Percentiles rank a stretch among this genome's conserved stretches.
These are phyloP conservation scores for Psilocybe cyanescens DNA, from an alignment of 768 basidiomycete species.

Conservation along the genomic window DNA sequence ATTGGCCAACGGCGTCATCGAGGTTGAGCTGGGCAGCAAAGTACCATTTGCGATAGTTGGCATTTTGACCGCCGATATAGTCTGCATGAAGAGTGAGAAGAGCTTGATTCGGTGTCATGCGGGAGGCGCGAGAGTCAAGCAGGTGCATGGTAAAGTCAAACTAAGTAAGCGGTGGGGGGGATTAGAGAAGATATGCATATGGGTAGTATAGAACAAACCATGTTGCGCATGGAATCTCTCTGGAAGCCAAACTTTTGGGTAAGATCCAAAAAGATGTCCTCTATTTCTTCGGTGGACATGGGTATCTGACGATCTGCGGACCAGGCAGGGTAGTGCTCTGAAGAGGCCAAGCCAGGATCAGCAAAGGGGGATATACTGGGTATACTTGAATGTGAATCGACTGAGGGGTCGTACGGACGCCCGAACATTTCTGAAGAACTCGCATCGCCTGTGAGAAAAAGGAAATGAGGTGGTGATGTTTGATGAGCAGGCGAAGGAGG, in stretches of 20 bases:
- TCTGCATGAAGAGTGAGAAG: slow-evolving; percentile 96
- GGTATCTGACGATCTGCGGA: slow-evolving; percentile 91
- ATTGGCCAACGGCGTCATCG: slow-evolving; percentile 96
- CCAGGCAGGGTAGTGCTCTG: slow-evolving; percentile 95
- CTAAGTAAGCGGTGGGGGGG: slow-evolving; percentile 36
- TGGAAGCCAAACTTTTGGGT: slow-evolving; percentile 99
- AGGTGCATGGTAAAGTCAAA: slow-evolving; percentile 99
- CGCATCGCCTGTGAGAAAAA: slow-evolving; percentile 26
- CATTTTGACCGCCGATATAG: slow-evolving; percentile 98
- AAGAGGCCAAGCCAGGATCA: slow-evolving; percentile 52
- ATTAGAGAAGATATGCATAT: slow-evolving; percentile 1
- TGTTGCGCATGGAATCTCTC: slow-evolving; percentile 94
- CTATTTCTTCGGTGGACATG: slow-evolving; percentile 97
- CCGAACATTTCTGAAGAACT: slow-evolving; percentile 36
- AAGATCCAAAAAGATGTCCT: slow-evolving; percentile 97
- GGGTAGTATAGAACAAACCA: slow-evolving; percentile 50
- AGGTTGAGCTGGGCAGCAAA: slow-evolving; percentile 99
- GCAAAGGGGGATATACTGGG: slow-evolving; percentile 62
- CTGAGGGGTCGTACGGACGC: slow-evolving; percentile 58
- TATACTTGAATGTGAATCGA: slow-evolving; percentile 64
- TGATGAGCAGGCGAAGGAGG: not conserved
- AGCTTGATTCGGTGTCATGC: slow-evolving; percentile 97
- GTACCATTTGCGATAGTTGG: slow-evolving; percentile 99
- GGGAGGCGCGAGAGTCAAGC: slow-evolving; percentile 96
- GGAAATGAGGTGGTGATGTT: slow-evolving; percentile 10